Evolutionary conservation across 2,329 filamentous ascomycete species (phyloP).

Genomic region (Talaromyces atroroseus): DNA sequence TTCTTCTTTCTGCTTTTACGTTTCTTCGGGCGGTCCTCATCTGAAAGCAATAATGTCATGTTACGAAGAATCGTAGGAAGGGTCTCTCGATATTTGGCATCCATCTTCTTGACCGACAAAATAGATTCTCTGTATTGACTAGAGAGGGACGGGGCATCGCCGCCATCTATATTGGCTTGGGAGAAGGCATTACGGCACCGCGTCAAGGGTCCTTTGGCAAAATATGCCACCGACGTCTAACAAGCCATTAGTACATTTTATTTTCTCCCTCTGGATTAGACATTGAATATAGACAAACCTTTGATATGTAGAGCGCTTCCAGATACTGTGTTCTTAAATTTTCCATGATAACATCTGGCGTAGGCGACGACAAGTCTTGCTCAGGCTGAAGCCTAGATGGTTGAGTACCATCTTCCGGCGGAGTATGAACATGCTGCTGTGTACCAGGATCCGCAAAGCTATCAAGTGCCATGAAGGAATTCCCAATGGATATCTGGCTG

Average conservation of each 20-base stretch:
- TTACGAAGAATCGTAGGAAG: constrained; percentile 36
- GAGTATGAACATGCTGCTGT: constrained; percentile 6
- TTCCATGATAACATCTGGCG: constrained; percentile 33
- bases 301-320: constrained; percentile 40
- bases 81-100: constrained; percentile 44
- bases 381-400: constrained; percentile 15
- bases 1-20: constrained; percentile 37
- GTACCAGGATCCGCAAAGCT: background rate
- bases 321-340: constrained; percentile 37
- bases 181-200: constrained; percentile 40
- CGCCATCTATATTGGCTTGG: constrained; percentile 19
- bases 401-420: constrained; percentile 17
- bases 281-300: constrained; percentile 23
- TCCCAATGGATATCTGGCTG: constrained; percentile 1
- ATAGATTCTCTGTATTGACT: constrained; percentile 40
- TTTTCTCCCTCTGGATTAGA: background rate
- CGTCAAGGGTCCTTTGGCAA: constrained; percentile 46
- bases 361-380: constrained; percentile 18
- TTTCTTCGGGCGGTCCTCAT: constrained; percentile 30
- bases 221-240: constrained; percentile 47
- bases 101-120: constrained; percentile 42
- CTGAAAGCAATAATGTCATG: constrained; percentile 31
- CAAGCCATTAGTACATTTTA: constrained; percentile 8
- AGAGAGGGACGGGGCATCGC: constrained; percentile 25
- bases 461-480: background rate